phyloP scores from a whole-genome alignment of 805 yeast species.

The Candida ipomoeae region DNA sequence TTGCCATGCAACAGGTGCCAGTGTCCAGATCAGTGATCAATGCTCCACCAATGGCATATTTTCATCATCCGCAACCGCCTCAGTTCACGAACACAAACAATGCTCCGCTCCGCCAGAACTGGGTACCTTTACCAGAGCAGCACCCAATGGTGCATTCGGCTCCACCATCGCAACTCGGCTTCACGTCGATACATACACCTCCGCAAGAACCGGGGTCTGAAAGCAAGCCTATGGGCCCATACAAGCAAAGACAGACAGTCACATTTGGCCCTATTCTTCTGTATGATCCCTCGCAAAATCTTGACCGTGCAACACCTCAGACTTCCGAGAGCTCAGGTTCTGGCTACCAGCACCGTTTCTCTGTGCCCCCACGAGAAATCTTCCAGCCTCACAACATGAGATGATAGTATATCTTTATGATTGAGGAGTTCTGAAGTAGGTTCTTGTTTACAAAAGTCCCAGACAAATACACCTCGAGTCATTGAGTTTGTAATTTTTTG shows the following conservation, averaged over 20 bases:
- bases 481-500: too few species aligned
- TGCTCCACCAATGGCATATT: constrained; percentile 3
- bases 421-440: too few species aligned
- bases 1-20: background rate
- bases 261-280: constrained; percentile 39
- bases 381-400: constrained; percentile 30
- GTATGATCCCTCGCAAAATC: constrained; percentile 36
- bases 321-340: constrained; percentile 7
- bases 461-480: too few species aligned
- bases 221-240: background rate
- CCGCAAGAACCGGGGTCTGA: background rate
- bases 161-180: constrained; percentile 20
- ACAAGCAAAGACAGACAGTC: constrained; percentile 11
- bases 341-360: constrained; percentile 18
- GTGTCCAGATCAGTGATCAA: background rate
- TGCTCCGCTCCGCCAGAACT: background rate
- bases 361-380: constrained; percentile 31
- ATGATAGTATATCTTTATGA: too few species aligned
- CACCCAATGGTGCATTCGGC: constrained; percentile 17
- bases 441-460: too few species aligned
- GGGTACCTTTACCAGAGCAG: constrained; percentile 4
- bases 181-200: constrained; percentile 1
- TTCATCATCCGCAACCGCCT: constrained; percentile 3
- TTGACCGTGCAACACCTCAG: constrained; percentile 5
- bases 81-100: background rate